A percentile compares a stretch with the other conserved stretches of the same genome.
phyloP scores from a whole-genome alignment of 75 land plant genomes.

The Gnetum montanum region DNA sequence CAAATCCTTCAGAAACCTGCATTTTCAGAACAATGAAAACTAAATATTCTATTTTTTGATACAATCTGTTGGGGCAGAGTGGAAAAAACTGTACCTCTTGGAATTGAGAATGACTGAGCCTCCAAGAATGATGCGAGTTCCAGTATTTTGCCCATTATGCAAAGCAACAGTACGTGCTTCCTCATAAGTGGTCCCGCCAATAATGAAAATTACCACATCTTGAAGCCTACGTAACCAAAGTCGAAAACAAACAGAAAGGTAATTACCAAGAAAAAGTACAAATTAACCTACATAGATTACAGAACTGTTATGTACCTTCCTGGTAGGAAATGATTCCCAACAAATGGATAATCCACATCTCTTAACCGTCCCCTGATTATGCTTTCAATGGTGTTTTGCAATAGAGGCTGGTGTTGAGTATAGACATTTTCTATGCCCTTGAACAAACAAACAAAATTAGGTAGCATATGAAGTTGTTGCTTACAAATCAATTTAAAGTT shows the following conservation, averaged over 20 bases:
- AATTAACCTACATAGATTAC: neutral
- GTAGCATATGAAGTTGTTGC: too few relatives aligned
- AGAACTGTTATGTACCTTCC: slow-evolving; percentile 50
- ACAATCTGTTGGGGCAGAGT: neutral
- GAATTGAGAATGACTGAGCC: slow-evolving; percentile 91
- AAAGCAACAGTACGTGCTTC: slow-evolving; percentile 85
- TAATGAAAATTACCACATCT: slow-evolving; percentile 89
- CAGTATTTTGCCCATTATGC: slow-evolving; percentile 72
- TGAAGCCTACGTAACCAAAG: slow-evolving; percentile 84
- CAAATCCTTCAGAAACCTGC: slow-evolving; percentile 75
- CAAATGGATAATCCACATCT: slow-evolving; percentile 90
- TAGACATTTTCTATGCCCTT: slow-evolving; percentile 99
- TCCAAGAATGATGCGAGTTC: slow-evolving; percentile 87
- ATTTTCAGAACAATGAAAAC: slow-evolving; percentile 4
- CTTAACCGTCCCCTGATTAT: slow-evolving; percentile 79
- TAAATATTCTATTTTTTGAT: neutral
- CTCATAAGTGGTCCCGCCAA: slow-evolving; percentile 97
- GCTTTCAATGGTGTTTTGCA: slow-evolving; percentile 86
- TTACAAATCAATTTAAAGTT: too few relatives aligned
- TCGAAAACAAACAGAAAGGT: neutral
- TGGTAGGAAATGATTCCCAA: slow-evolving; percentile 92
- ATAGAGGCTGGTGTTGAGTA: slow-evolving; percentile 96
- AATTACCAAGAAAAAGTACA: neutral
- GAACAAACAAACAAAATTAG: neutral
- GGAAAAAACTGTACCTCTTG: slow-evolving; percentile 28